Conservation (phyloP, 805 yeast species). For the Monosporozyma aquatica region DNA sequence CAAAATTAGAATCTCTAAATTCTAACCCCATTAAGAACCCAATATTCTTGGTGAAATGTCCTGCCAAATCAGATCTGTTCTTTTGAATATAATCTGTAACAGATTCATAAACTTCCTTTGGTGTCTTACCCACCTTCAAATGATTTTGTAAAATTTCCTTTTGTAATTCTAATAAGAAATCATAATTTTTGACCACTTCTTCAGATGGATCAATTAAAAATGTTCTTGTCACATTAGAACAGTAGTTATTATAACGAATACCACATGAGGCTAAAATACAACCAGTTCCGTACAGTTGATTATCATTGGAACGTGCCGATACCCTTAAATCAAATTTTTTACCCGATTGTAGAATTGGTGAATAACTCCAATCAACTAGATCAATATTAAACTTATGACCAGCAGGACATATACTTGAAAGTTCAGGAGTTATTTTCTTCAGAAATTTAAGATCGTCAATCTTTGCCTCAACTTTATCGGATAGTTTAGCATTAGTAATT, state of each 20-base stretch:
- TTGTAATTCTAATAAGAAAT: conserved; percentile 63
- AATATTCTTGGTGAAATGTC: conserved; percentile 61
- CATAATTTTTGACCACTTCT: conserved; percentile 71
- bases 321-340: conserved; percentile 77
- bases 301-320: conserved; percentile 65
- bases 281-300: conserved; percentile 58
- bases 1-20: conserved; percentile 69
- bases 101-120: conserved; percentile 58
- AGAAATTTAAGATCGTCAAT: conserved; percentile 73
- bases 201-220: conserved; percentile 82
- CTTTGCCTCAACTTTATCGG: conserved; percentile 70
- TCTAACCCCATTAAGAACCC: conserved; percentile 90
- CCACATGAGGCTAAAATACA: conserved; percentile 80
- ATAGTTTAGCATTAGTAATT: conserved; percentile 60
- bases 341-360: conserved; percentile 86
- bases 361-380: conserved; percentile 84
- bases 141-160: conserved; percentile 44
- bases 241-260: conserved; percentile 77
- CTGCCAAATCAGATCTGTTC: conserved; percentile 56
- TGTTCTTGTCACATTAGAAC: conserved; percentile 81
- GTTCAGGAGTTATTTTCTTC: conserved; percentile 42
- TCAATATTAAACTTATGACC: conserved; percentile 67
- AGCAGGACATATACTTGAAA: conserved; percentile 25
- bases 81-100: conserved; percentile 51
- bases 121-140: conserved; percentile 58